These are phyloP conservation scores for Peterozyma xylosa DNA, from an alignment of 805 yeast species.

Conservation along the genomic window DNA sequence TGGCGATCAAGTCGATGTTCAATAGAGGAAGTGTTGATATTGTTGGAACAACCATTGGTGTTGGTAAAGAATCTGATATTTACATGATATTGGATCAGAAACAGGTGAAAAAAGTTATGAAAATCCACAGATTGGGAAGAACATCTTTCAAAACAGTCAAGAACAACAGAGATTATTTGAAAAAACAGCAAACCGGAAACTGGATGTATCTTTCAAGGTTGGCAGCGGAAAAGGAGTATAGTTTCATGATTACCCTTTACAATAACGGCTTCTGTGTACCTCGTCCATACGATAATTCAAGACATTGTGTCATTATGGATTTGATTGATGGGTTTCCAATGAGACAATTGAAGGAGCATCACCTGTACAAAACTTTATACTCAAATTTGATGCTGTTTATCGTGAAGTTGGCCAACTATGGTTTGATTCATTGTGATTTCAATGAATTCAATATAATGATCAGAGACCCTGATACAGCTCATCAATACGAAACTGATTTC, in stretches of 20 bases:
- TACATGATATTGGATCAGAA: constrained; percentile 66
- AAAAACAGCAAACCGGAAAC: constrained; percentile 59
- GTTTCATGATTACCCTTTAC: constrained; percentile 73
- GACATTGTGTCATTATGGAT: constrained; percentile 93
- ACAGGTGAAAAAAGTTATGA: constrained; percentile 63
- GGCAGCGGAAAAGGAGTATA: constrained; percentile 90
- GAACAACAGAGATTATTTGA: constrained; percentile 87
- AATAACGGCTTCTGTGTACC: constrained; percentile 82
- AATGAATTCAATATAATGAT: constrained; percentile 95
- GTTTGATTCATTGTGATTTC: constrained; percentile 94
- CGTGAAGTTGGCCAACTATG: constrained; percentile 76
- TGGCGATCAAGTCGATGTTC: constrained; percentile 81
- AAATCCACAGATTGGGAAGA: constrained; percentile 90
- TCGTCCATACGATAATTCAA: constrained; percentile 76
- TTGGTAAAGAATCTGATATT: constrained; percentile 96
- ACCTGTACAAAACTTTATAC: constrained; percentile 64
- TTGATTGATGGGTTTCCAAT: constrained; percentile 84
- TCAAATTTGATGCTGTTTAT: constrained; percentile 82
- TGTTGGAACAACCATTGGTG: constrained; percentile 85
- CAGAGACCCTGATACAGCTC: constrained; percentile 47
- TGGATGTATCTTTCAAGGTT: constrained; percentile 91
- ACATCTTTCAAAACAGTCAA: constrained; percentile 89
- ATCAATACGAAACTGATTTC: constrained; percentile 53
- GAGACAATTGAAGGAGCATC: constrained; percentile 72
- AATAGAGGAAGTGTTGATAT: constrained; percentile 68